Evolutionary conservation across 148 eudicot genomes (phyloP).

Genomic region (Arctostaphylos glauca): DNA sequence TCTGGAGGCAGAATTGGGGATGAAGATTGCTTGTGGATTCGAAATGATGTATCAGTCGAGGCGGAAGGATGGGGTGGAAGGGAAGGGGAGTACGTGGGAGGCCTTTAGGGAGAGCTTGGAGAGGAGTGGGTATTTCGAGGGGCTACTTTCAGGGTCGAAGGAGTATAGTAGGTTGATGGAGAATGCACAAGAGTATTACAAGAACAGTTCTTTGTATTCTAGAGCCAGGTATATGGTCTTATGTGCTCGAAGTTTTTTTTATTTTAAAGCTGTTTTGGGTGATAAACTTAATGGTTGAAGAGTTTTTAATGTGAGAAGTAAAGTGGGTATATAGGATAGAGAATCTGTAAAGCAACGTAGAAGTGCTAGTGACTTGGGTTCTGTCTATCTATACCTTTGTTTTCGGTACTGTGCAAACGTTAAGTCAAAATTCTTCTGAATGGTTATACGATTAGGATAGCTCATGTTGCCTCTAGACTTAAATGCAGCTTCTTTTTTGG

Average conservation of each 20-base stretch:
- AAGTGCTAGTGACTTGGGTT: not conserved
- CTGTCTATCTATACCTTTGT: not conserved
- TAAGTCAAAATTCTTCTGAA: not conserved
- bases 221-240: slow-evolving; percentile 53
- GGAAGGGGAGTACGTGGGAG: slow-evolving; percentile 84
- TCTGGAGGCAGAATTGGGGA: slow-evolving; percentile 81
- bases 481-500: not conserved
- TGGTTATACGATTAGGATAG: not conserved
- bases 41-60: slow-evolving; percentile 93
- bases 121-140: slow-evolving; percentile 70
- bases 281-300: not conserved
- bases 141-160: slow-evolving; percentile 71
- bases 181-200: slow-evolving; percentile 75
- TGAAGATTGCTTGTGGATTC: slow-evolving; percentile 92
- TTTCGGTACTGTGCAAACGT: not conserved
- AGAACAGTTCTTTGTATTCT: slow-evolving; percentile 52
- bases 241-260: not conserved
- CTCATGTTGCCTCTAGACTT: not conserved
- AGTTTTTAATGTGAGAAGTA: not conserved
- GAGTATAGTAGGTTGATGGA: slow-evolving; percentile 79
- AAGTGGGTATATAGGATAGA: not conserved
- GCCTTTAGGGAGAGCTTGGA: slow-evolving; percentile 68
- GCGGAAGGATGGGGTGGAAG: slow-evolving; percentile 63
- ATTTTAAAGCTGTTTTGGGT: not conserved
- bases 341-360: not conserved